Conservation (phyloP, 148 eudicot genomes). For the Dysphania ambrosioides region DNA sequence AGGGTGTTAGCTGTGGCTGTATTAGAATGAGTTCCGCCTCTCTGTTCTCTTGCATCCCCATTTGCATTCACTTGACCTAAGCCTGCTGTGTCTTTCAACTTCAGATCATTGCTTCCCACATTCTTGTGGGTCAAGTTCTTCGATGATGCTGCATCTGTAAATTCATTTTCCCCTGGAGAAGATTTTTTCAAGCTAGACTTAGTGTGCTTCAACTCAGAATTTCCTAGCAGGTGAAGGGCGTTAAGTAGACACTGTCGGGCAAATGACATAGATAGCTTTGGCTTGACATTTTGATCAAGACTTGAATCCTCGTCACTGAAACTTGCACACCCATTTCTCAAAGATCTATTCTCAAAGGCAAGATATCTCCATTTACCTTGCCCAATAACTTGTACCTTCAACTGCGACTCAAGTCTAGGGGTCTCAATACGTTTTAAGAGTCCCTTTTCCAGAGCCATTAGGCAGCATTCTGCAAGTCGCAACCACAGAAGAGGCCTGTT, state of each 20-base stretch:
- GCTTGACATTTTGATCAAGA: constrained; percentile 35
- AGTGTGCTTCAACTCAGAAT: constrained; percentile 35
- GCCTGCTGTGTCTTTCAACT: constrained; percentile 40
- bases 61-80: constrained; percentile 50
- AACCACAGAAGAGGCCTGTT: constrained; percentile 81
- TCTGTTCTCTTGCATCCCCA: constrained; percentile 71
- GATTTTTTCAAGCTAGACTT: constrained; percentile 35
- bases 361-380: constrained; percentile 87
- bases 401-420: constrained; percentile 35
- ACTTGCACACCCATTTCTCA: constrained; percentile 29
- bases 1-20: constrained; percentile 36
- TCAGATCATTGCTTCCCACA: constrained; percentile 37
- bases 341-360: constrained; percentile 40
- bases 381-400: constrained; percentile 64
- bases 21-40: constrained; percentile 40
- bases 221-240: constrained; percentile 56
- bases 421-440: constrained; percentile 33
- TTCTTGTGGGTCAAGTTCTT: constrained; percentile 33
- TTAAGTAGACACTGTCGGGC: constrained; percentile 72
- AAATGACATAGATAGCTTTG: constrained; percentile 55
- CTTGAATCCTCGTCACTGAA: constrained; percentile 31
- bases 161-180: constrained; percentile 39
- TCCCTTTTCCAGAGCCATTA: constrained; percentile 70
- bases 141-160: constrained; percentile 31
- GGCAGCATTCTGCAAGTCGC: constrained; percentile 85